These are phyloP conservation scores for Metschnikowia cubensis DNA, from an alignment of 805 yeast genomes.

Conservation along the genomic window DNA sequence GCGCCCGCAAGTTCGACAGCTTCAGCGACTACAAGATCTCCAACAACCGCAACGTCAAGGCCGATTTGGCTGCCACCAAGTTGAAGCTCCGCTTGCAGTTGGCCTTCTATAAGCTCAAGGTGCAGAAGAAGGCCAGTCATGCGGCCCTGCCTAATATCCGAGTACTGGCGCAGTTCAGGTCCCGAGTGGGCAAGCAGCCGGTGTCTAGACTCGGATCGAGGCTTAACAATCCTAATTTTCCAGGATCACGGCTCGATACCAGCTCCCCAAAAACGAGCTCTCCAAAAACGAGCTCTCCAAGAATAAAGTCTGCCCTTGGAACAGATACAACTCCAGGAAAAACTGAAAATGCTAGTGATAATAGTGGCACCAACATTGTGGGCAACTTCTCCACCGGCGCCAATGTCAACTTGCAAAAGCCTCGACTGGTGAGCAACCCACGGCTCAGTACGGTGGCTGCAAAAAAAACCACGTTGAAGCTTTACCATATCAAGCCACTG, in stretches of 20 bases:
- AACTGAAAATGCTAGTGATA: too few species aligned
- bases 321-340: too few species aligned
- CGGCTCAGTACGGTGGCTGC: slow-evolving; percentile 20
- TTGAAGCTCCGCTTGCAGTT: slow-evolving; percentile 40
- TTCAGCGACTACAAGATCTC: slow-evolving; percentile 27
- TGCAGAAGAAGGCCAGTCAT: slow-evolving; percentile 11
- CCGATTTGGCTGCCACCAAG: slow-evolving; percentile 41
- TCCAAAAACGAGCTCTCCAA: too few species aligned
- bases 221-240: too few species aligned
- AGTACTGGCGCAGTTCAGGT: slow-evolving; percentile 2
- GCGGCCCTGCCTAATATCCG: slow-evolving; percentile 15
- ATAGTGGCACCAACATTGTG: not conserved
- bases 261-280: too few species aligned
- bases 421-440: slow-evolving; percentile 5
- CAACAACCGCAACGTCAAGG: slow-evolving; percentile 25
- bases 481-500: slow-evolving; percentile 36
- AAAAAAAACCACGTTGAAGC: slow-evolving; percentile 22
- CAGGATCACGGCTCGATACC: too few species aligned
- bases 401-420: slow-evolving; percentile 16
- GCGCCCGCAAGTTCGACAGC: slow-evolving; percentile 17
- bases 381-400: slow-evolving; percentile 11
- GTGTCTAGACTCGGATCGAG: not conserved
- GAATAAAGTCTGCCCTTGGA: too few species aligned
- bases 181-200: not conserved
- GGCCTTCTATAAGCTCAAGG: slow-evolving; percentile 39